Evolutionary conservation across 2,329 filamentous ascomycete genomes (phyloP), one percentile per base, ranked within the genome.

Genomic region (Alternaria incomplexa): DNA sequence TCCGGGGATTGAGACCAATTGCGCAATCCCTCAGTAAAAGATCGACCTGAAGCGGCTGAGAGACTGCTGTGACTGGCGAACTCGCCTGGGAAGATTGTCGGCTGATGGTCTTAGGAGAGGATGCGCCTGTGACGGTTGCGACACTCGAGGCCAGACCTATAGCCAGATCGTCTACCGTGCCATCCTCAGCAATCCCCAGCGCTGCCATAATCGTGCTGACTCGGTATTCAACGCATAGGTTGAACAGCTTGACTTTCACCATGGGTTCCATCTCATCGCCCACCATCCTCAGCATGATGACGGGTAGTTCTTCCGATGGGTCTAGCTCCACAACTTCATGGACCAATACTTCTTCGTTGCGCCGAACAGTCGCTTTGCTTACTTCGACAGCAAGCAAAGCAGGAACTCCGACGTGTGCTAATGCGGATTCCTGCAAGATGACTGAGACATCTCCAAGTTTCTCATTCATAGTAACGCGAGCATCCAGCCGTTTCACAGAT

Each of bases 261-360:
- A 93, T 89, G 0, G 96, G 95, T 67, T 98, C 95, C 81, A 96
- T 92, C 76, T 98, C 95, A 76, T 98, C 94, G 0, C 93, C 93
- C 68, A 99, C 92, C 82, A 97, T 91, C 53, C 96, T 88, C 62
- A 92, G 88, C 90, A 97, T 97, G 56, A 98, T 78, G 67, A 94
- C 92, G 1, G 90, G 89, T 1, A 87, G 81, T 25, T 77, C 77
- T 22, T 83, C 82, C 9, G 74, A 68, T 8, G 72, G 73, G 40
- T 66, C 67, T 5, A 78, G 64, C 17, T 77, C 67, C 9, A 88
- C 72, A n/a, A 88, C 83, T 68, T 87, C 88, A 44, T 89, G 89
- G 6, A 98, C 72, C 12, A 99, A 83, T 50, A 92, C 87, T 75
- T 97, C 92, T 2, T 84, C 82, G 68, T 93, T 93, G 36, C 93